Base-by-base conservation (phyloP, 2,329 filamentous ascomycete species). In the Herpotrichia juniperi region DNA sequence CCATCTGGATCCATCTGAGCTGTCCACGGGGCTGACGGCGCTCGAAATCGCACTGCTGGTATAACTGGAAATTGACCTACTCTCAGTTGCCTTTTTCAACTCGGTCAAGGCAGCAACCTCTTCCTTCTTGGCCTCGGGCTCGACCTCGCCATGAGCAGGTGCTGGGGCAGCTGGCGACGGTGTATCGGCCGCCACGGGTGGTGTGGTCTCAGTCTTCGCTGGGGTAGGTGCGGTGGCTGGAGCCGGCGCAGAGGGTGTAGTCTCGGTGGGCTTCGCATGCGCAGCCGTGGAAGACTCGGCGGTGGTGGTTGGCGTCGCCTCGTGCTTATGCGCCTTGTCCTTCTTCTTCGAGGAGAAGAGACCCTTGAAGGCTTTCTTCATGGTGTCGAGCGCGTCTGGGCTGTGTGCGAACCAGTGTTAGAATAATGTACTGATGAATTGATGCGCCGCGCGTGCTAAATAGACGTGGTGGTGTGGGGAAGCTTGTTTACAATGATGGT, bases 321-420 rank as follows among this genome's bases (percentile, higher is more conserved):
- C 52, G 50, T 60, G 57, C 34, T 58, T 54, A 40, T 63, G 49
- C 53, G 69, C 66, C 64, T 71, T 69, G 31, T 66, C 53, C 59
- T 69, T 70, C 62, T 62, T 71, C 56, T 60, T 69, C 56, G 53
- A 44, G 54, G 53, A 44, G 54, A 74, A 74, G 53, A 74, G 53
- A 51, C 65, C 59, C 63, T 72, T 75, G 58, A 74, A 63, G 56
- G 62, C 61, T 62, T 71, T 71, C 68, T 75, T 75, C 61, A 72
- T 54, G 53, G 64, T 66, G 45, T 67, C 59, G 48, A 72, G 46
- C 40, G 71, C 69, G 53, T 75, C 70, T 43, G 61, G 72, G 72
- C 71, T 75, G 50, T 48, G 17, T 35, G 8, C 32, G 9, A 14
- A 31, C 9, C 17, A 16, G 50, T 44, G 54, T 66, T 45, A 62